Conservation (phyloP, 108 stramenopile genomes). For the Cyclotella cryptica region DNA sequence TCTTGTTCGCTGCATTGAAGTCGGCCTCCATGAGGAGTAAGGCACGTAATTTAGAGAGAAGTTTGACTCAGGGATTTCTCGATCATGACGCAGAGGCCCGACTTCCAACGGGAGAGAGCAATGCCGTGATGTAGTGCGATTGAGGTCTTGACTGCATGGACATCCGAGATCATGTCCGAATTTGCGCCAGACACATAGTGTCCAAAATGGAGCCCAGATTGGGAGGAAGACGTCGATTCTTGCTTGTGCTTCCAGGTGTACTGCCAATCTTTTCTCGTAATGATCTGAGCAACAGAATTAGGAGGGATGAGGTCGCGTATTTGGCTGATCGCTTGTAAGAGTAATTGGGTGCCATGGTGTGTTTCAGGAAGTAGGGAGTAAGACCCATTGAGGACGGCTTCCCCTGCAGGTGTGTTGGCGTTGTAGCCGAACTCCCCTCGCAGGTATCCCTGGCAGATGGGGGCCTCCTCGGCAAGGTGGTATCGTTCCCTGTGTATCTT, state of each 20-base stretch:
- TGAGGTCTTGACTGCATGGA: slow-evolving; percentile 19
- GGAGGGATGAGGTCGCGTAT: not conserved
- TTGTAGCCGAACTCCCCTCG: too few species aligned
- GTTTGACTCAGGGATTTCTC: slow-evolving; percentile 1
- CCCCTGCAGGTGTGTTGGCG: not conserved
- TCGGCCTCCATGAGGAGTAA: too few species aligned
- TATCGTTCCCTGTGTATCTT: too few species aligned
- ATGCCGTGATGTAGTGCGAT: not conserved
- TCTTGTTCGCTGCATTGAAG: too few species aligned
- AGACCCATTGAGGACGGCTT: not conserved
- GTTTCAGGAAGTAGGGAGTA: not conserved
- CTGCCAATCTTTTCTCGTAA: not conserved
- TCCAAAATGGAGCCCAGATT: slow-evolving; percentile 19
- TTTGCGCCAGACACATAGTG: too few species aligned
- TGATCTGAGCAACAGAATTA: not conserved
- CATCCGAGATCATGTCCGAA: too few species aligned
- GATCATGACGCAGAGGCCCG: too few species aligned
- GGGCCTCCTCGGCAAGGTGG: too few species aligned
- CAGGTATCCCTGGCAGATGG: too few species aligned
- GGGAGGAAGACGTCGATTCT: slow-evolving; percentile 19
- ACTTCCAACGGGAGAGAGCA: slow-evolving; percentile 5
- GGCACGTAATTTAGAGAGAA: slow-evolving; percentile 17
- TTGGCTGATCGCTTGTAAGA: not conserved
- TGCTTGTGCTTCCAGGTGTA: slow-evolving; percentile 8
- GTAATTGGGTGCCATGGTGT: not conserved